These are phyloP conservation scores for Erysimum cheiranthoides DNA, from an alignment of 345 rosid genomes.

Conservation along the genomic window DNA sequence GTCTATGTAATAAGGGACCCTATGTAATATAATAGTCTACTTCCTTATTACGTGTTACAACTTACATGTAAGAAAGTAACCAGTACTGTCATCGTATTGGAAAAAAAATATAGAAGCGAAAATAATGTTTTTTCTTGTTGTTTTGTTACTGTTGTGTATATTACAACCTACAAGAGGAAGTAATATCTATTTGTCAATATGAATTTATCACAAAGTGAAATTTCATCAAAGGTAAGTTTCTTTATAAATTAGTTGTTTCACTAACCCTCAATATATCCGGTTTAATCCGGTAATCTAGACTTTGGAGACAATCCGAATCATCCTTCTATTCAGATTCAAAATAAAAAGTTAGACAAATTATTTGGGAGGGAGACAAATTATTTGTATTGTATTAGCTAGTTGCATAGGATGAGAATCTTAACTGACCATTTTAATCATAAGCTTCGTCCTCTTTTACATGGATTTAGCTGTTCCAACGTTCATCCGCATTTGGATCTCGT, in stretches of 20 bases:
- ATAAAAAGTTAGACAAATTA: not conserved
- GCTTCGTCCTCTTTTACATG: conserved; percentile 28
- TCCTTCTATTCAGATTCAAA: not conserved
- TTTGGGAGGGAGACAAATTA: conserved; percentile 24
- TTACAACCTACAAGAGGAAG: too few relatives aligned
- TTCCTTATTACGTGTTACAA: not conserved
- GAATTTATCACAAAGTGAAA: too few relatives aligned
- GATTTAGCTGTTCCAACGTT: conserved; percentile 43
- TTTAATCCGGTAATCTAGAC: not conserved
- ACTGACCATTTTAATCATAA: conserved; percentile 25
- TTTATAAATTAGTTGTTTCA: not conserved
- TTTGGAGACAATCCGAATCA: not conserved
- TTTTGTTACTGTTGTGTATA: too few relatives aligned
- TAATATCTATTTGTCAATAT: too few relatives aligned
- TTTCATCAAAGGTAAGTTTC: not conserved
- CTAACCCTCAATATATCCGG: not conserved
- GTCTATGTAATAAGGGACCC: not conserved
- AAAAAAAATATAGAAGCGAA: too few relatives aligned
- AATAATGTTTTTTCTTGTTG: too few relatives aligned
- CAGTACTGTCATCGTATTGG: too few relatives aligned
- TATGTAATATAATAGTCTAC: not conserved
- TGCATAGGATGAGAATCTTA: conserved; percentile 21
- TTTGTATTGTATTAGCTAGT: not conserved
- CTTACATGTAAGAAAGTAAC: too few relatives aligned
- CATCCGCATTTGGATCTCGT: conserved; percentile 30